Evolutionary conservation across 345 rosid species (phyloP).

Genomic region (Hibiscus mutabilis): DNA sequence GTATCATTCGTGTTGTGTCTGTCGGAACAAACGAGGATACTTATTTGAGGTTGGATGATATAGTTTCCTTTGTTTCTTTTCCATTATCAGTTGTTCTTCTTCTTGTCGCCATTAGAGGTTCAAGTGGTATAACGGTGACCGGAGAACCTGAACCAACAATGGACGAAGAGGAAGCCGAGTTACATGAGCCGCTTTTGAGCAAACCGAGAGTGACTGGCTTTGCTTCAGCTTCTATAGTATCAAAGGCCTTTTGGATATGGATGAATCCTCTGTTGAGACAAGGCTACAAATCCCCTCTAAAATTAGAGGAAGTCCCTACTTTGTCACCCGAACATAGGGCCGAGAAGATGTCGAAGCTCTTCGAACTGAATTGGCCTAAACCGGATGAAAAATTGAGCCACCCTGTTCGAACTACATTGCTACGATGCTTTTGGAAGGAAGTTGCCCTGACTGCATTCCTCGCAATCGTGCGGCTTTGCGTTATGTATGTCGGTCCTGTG

Average conservation of each 20-base stretch:
- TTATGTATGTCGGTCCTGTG: slow-evolving; percentile 72
- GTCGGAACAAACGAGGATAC: slow-evolving; percentile 19
- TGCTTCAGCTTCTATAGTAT: slow-evolving; percentile 62
- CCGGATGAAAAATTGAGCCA: slow-evolving; percentile 47
- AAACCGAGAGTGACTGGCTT: slow-evolving; percentile 45
- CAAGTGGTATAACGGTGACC: slow-evolving; percentile 43
- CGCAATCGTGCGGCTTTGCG: slow-evolving; percentile 63
- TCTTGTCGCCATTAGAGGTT: slow-evolving; percentile 53
- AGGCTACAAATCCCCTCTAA: slow-evolving; percentile 80
- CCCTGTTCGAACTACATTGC: slow-evolving; percentile 64
- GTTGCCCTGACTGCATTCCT: slow-evolving; percentile 66
- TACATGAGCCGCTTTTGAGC: slow-evolving; percentile 29
- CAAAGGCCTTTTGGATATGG: slow-evolving; percentile 84
- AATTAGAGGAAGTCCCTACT: slow-evolving; percentile 59
- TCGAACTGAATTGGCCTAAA: slow-evolving; percentile 68
- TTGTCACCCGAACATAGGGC: slow-evolving; percentile 80
- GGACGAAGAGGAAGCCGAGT: slow-evolving; percentile 24
- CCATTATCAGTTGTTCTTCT: slow-evolving; percentile 52
- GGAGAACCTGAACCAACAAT: slow-evolving; percentile 26
- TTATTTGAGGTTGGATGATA: slow-evolving; percentile 45
- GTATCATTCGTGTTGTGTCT: slow-evolving; percentile 40
- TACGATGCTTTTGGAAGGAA: slow-evolving; percentile 76
- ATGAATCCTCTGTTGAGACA: slow-evolving; percentile 76
- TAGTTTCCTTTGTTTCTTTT: slow-evolving; percentile 40
- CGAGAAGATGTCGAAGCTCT: slow-evolving; percentile 60